A percentile compares a stretch with the other conserved stretches of the same genome.
These are phyloP conservation scores for Syzygium aromaticum DNA, from an alignment of 345 rosid species.

Conservation along the genomic window DNA sequence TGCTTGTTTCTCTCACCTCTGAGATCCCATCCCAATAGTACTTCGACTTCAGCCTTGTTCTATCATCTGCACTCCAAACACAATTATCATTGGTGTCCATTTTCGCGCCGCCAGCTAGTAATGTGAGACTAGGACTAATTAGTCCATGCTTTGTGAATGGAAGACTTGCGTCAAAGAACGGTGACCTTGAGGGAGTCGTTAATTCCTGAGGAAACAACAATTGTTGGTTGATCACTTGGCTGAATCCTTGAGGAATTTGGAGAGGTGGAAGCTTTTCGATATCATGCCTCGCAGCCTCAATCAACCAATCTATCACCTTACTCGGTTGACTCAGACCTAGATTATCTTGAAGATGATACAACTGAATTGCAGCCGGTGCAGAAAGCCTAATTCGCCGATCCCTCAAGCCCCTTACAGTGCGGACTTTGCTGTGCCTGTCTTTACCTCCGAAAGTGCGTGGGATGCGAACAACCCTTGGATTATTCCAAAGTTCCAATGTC, in stretches of 20 bases:
- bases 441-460: conserved; percentile 10
- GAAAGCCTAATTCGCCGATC: conserved; percentile 14
- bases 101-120: background rate
- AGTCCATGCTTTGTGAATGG: background rate
- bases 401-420: conserved; percentile 8
- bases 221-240: background rate
- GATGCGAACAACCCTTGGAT: conserved; percentile 14
- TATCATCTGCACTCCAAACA: background rate
- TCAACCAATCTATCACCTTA: conserved; percentile 15
- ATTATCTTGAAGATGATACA: conserved; percentile 13
- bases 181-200: background rate
- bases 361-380: conserved; percentile 5
- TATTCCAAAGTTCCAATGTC: background rate
- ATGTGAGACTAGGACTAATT: background rate
- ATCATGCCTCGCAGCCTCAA: conserved; percentile 1
- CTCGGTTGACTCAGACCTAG: conserved; percentile 14
- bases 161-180: background rate
- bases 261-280: conserved; percentile 16
- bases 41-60: background rate
- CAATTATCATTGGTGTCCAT: background rate
- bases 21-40: background rate
- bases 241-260: conserved; percentile 5
- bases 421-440: conserved; percentile 19
- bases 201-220: background rate
- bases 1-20: background rate